phyloP scores from a whole-genome alignment of 2,329 filamentous ascomycete genomes.

The Stachybotrys chartarum region DNA sequence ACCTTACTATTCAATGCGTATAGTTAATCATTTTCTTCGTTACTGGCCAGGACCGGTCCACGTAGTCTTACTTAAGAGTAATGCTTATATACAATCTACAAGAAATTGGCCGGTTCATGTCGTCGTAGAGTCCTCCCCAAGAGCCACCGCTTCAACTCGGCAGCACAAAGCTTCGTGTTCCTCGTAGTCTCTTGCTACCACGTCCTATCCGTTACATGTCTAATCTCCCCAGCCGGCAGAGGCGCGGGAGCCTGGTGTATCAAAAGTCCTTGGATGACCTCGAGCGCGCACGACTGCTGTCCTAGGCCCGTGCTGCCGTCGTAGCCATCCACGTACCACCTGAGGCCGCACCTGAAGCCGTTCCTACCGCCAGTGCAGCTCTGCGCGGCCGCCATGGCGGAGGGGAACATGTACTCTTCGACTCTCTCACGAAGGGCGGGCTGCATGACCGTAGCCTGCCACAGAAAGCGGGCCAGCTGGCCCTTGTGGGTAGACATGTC shows the following conservation, averaged over 20 bases:
- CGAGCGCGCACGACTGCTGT: slow-evolving; percentile 58
- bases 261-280: slow-evolving; percentile 54
- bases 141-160: no score
- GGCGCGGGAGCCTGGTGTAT: slow-evolving; percentile 35
- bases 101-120: no score
- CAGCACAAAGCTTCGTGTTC: no score
- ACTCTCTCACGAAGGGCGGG: slow-evolving; percentile 45
- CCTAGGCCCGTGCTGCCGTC: slow-evolving; percentile 51
- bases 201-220: slow-evolving; percentile 28
- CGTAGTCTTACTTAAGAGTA: no score
- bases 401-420: slow-evolving; percentile 38
- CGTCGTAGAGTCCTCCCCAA: no score
- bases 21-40: no score
- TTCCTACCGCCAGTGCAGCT: slow-evolving; percentile 49
- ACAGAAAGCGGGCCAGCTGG: slow-evolving; percentile 59
- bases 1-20: no score
- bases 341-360: slow-evolving; percentile 50
- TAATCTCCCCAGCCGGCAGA: slow-evolving; percentile 39
- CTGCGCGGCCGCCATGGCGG: slow-evolving; percentile 47
- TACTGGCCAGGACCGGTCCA: no score
- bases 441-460: slow-evolving; percentile 47
- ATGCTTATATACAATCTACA: no score
- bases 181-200: slow-evolving; percentile 6
- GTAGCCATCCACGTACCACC: slow-evolving; percentile 53
- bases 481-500: slow-evolving; percentile 65